Percentiles rank a stretch among this genome's conserved stretches.
Evolutionary conservation across 805 yeast genomes (phyloP).

Genomic region (Nakazawaea wyomingensis): DNA sequence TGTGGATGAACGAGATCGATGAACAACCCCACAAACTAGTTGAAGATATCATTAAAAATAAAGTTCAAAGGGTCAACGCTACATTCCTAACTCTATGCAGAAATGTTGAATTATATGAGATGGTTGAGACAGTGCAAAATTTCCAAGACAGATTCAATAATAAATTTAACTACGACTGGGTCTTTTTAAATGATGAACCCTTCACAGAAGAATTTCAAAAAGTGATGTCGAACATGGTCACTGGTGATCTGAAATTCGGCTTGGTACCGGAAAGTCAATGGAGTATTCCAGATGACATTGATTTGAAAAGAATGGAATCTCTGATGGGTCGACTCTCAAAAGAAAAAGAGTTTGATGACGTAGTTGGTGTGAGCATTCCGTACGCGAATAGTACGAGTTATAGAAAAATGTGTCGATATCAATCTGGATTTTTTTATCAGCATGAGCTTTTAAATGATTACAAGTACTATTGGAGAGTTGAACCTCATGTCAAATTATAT

Average conservation of each 20-base stretch:
- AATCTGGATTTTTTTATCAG: constrained; percentile 49
- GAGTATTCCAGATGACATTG: constrained; percentile 62
- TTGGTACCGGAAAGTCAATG: constrained; percentile 57
- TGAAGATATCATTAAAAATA: no score
- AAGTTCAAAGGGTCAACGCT: constrained; percentile 54
- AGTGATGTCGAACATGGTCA: constrained; percentile 42
- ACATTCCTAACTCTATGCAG: constrained; percentile 68
- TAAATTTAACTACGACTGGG: constrained; percentile 69
- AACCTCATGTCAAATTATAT: constrained; percentile 55
- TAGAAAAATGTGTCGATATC: constrained; percentile 44
- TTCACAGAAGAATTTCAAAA: constrained; percentile 53
- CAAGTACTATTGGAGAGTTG: constrained; percentile 74
- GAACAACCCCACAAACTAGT: no score
- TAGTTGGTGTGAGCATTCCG: constrained; percentile 5
- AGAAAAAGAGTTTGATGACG: constrained; percentile 14
- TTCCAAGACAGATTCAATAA: constrained; percentile 65
- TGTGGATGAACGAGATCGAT: constrained; percentile 8
- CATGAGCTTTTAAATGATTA: constrained; percentile 53
- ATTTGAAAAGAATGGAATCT: constrained; percentile 38
- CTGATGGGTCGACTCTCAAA: constrained; percentile 36
- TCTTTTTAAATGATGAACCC: constrained; percentile 65
- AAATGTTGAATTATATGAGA: constrained; percentile 53
- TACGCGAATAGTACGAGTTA: constrained; percentile 37
- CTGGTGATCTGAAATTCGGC: constrained; percentile 63
- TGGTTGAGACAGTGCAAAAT: constrained; percentile 54